These are phyloP conservation scores for Mucor piriformis DNA, from an alignment of 371 early-diverging fungal species.

Conservation along the genomic window DNA sequence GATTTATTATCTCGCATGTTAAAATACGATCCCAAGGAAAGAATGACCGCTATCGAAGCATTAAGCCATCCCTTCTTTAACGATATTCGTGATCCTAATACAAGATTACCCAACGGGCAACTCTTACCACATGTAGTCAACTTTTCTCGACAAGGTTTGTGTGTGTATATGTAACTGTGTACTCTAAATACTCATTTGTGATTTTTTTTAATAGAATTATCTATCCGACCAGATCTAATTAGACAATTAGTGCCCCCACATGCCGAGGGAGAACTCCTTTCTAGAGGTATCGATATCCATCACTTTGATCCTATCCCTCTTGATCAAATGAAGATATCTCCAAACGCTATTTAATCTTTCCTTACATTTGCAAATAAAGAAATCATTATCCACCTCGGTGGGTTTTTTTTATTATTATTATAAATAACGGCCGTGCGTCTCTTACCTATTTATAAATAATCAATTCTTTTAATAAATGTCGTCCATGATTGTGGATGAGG, in stretches of 20 bases:
- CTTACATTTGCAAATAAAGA: too few species aligned
- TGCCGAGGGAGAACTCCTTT: slow-evolving; percentile 56
- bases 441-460: too few species aligned
- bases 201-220: slow-evolving; percentile 37
- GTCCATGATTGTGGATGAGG: slow-evolving; percentile 14
- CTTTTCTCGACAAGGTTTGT: slow-evolving; percentile 77
- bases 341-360: slow-evolving; percentile 26
- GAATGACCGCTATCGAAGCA: slow-evolving; percentile 92
- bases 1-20: slow-evolving; percentile 87
- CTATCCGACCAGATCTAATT: slow-evolving; percentile 61
- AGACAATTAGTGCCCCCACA: slow-evolving; percentile 67
- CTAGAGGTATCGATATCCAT: slow-evolving; percentile 52
- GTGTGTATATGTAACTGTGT: neutral
- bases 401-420: too few species aligned
- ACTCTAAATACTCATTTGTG: neutral
- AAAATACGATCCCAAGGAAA: slow-evolving; percentile 90
- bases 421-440: too few species aligned
- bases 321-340: slow-evolving; percentile 44
- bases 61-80: slow-evolving; percentile 96
- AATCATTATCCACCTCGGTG: too few species aligned
- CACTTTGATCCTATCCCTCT: slow-evolving; percentile 48
- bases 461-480: slow-evolving; percentile 18
- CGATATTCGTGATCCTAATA: slow-evolving; percentile 83
- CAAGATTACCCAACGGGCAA: slow-evolving; percentile 75
- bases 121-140: slow-evolving; percentile 88